Conservation (phyloP, 371 early-diverging fungal genomes). For the Circinella minor region DNA sequence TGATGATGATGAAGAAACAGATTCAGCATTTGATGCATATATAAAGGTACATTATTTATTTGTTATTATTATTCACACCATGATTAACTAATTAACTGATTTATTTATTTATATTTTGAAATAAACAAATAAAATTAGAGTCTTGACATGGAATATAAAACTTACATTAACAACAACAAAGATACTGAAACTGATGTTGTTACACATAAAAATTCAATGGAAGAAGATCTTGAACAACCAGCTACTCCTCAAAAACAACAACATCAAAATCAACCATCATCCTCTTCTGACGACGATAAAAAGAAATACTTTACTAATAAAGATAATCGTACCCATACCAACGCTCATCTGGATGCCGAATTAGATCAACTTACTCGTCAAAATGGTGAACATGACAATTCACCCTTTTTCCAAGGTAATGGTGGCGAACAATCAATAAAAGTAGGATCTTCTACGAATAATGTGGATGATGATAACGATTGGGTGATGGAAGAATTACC, state of each 20-base stretch:
- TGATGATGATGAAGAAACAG: too few species aligned
- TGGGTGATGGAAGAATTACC: slow-evolving; percentile 18
- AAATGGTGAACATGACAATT: background rate
- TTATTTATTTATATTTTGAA: too few species aligned
- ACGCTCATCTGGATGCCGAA: slow-evolving; percentile 11
- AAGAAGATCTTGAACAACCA: background rate
- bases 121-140: background rate
- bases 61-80: too few species aligned
- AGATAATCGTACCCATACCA: slow-evolving; percentile 12
- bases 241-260: background rate
- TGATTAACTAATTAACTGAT: too few species aligned
- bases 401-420: slow-evolving; percentile 8
- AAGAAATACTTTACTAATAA: slow-evolving; percentile 15
- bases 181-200: slow-evolving; percentile 26
- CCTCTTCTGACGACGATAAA: background rate
- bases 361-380: slow-evolving; percentile 23
- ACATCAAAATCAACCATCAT: background rate
- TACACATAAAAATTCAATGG: slow-evolving; percentile 35
- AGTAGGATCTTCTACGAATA: background rate
- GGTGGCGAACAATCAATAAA: background rate
- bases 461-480: background rate
- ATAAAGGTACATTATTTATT: slow-evolving; percentile 8
- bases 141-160: slow-evolving; percentile 23
- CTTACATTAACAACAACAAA: slow-evolving; percentile 35
- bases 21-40: slow-evolving; percentile 1